These are phyloP conservation scores for Aspergillus neotritici DNA, from an alignment of 2,329 filamentous ascomycete genomes.

Conservation along the genomic window DNA sequence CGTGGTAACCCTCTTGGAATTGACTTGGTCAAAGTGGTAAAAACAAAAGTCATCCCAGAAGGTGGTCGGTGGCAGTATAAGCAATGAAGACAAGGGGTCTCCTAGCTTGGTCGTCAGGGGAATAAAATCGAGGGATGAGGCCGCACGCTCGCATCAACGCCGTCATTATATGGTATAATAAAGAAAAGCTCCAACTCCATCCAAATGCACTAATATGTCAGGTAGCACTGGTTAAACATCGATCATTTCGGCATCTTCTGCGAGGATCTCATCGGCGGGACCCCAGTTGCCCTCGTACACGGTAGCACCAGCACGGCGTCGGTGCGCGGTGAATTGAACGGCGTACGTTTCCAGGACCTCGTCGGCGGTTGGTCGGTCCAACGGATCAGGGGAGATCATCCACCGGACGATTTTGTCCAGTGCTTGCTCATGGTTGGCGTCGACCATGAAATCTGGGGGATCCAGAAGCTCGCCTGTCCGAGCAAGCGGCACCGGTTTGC, in stretches of 20 bases:
- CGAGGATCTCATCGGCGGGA: slow-evolving; percentile 61
- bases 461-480: slow-evolving; percentile 55
- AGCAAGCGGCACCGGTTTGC: slow-evolving; percentile 26
- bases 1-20: slow-evolving; percentile 6
- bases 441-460: slow-evolving; percentile 85
- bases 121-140: slow-evolving; percentile 10
- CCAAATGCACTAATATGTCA: slow-evolving; percentile 30
- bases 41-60: slow-evolving; percentile 1
- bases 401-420: slow-evolving; percentile 78
- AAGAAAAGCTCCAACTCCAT: slow-evolving; percentile 26
- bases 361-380: slow-evolving; percentile 65
- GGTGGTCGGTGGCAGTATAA: neutral
- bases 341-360: slow-evolving; percentile 69
- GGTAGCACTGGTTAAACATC: slow-evolving; percentile 44
- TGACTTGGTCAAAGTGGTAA: neutral
- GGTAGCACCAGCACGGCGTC: slow-evolving; percentile 81
- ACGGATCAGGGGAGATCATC: slow-evolving; percentile 77
- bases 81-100: slow-evolving; percentile 6
- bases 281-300: slow-evolving; percentile 97
- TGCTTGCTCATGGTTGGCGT: slow-evolving; percentile 64
- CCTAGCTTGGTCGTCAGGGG: slow-evolving; percentile 11
- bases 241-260: slow-evolving; percentile 58
- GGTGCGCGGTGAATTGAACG: slow-evolving; percentile 70
- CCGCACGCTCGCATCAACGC: slow-evolving; percentile 16
- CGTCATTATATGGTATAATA: slow-evolving; percentile 21